Conservation (phyloP, 768 basidiomycete genomes). For the Pholiota molesta region DNA sequence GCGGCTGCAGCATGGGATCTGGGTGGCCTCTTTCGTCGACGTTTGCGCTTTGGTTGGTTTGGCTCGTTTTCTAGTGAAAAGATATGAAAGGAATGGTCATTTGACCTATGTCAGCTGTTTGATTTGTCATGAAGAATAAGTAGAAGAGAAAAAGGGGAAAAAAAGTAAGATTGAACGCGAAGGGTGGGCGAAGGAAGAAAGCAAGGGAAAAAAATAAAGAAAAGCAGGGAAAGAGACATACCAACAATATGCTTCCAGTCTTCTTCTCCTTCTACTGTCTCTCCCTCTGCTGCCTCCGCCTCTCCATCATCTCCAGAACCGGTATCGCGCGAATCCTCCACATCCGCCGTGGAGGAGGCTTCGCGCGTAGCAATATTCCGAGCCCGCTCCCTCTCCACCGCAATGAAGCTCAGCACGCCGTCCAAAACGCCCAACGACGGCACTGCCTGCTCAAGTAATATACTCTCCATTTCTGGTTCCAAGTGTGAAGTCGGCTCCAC, state of each 20-base stretch:
- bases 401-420: slow-evolving; percentile 74
- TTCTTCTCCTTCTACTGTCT: slow-evolving; percentile 12
- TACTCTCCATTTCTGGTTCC: background rate
- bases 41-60: slow-evolving; percentile 20
- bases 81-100: slow-evolving; percentile 16
- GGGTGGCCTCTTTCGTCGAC: slow-evolving; percentile 18
- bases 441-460: slow-evolving; percentile 31
- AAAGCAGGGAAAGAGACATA: slow-evolving; percentile 13
- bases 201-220: background rate
- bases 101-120: slow-evolving; percentile 24
- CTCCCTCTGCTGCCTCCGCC: background rate
- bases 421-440: slow-evolving; percentile 78
- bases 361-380: slow-evolving; percentile 53
- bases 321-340: slow-evolving; percentile 9
- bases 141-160: background rate
- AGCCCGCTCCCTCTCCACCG: slow-evolving; percentile 72
- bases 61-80: slow-evolving; percentile 21
- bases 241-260: slow-evolving; percentile 24
- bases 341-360: slow-evolving; percentile 24
- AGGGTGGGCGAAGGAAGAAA: background rate
- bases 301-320: slow-evolving; percentile 11
- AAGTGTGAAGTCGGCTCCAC: background rate
- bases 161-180: background rate
- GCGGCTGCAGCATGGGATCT: slow-evolving; percentile 14
- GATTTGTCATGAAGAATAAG: slow-evolving; percentile 3